phyloP scores from a whole-genome alignment of 352 stramenopile genomes.

The Pythium volutum region DNA sequence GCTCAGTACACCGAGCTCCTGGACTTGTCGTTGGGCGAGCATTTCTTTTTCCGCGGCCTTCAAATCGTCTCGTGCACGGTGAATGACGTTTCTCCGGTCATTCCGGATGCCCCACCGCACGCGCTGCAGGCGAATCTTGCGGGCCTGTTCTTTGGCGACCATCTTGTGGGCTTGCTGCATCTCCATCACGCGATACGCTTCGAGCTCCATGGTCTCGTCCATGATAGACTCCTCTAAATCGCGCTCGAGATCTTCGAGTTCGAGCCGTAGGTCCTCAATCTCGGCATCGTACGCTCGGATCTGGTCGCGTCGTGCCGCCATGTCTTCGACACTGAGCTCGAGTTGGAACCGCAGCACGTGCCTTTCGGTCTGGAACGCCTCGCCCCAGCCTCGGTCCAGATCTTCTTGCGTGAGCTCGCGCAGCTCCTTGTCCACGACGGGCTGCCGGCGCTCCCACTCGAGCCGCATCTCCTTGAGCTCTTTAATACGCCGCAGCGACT shows the following conservation, averaged over 20 bases:
- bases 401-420: slow-evolving; percentile 61
- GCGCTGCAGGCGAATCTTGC: slow-evolving; percentile 46
- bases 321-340: slow-evolving; percentile 77
- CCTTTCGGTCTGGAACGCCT: slow-evolving; percentile 78
- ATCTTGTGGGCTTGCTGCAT: slow-evolving; percentile 37
- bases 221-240: slow-evolving; percentile 69
- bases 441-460: slow-evolving; percentile 77
- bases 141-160: slow-evolving; percentile 38
- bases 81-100: slow-evolving; percentile 53
- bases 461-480: slow-evolving; percentile 77
- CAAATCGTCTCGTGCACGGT: slow-evolving; percentile 38
- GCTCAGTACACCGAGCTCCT: slow-evolving; percentile 51
- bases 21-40: slow-evolving; percentile 37
- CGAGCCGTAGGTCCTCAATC: slow-evolving; percentile 64
- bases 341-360: slow-evolving; percentile 64
- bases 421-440: slow-evolving; percentile 71
- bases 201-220: slow-evolving; percentile 60
- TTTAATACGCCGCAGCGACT: slow-evolving; percentile 61
- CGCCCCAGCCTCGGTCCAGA: slow-evolving; percentile 68
- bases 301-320: slow-evolving; percentile 54
- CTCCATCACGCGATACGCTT: slow-evolving; percentile 58
- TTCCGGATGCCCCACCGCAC: slow-evolving; percentile 65
- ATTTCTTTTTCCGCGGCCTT: slow-evolving; percentile 32
- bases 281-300: slow-evolving; percentile 69
- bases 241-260: slow-evolving; percentile 78